phyloP scores from a whole-genome alignment of 176 grass and related monocot genomes.

The Rhynchospora tenuis region DNA sequence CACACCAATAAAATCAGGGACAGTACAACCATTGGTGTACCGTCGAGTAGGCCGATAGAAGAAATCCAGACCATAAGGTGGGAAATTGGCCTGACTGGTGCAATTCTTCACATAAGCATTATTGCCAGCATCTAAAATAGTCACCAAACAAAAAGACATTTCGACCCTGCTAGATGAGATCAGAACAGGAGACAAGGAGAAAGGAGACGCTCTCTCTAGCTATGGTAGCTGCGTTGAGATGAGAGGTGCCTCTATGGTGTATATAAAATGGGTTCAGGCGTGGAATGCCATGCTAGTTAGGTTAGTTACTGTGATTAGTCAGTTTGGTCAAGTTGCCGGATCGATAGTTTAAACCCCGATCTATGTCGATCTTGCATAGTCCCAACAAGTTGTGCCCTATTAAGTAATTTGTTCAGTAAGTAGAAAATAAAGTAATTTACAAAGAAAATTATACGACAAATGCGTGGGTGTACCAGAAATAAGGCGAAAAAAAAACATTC shows the following conservation, averaged over 20 bases:
- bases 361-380: background rate
- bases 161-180: background rate
- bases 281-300: background rate
- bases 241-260: background rate
- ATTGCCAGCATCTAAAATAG: slow-evolving; percentile 7
- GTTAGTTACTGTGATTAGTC: background rate
- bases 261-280: background rate
- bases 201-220: background rate
- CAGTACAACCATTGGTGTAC: slow-evolving; percentile 2
- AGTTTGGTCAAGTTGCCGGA: background rate
- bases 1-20: slow-evolving; percentile 5
- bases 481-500: background rate
- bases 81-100: slow-evolving; percentile 1
- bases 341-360: background rate
- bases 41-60: background rate
- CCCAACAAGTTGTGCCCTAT: background rate
- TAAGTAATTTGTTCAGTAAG: background rate
- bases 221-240: background rate
- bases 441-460: background rate
- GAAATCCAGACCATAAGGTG: slow-evolving; percentile 5
- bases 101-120: slow-evolving; percentile 11
- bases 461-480: background rate
- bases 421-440: background rate
- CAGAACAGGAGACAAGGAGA: background rate
- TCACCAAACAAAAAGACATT: slow-evolving; percentile 12